Evolutionary conservation across 179 eudicot genomes (phyloP).

Genomic region (Silene vulgaris): DNA sequence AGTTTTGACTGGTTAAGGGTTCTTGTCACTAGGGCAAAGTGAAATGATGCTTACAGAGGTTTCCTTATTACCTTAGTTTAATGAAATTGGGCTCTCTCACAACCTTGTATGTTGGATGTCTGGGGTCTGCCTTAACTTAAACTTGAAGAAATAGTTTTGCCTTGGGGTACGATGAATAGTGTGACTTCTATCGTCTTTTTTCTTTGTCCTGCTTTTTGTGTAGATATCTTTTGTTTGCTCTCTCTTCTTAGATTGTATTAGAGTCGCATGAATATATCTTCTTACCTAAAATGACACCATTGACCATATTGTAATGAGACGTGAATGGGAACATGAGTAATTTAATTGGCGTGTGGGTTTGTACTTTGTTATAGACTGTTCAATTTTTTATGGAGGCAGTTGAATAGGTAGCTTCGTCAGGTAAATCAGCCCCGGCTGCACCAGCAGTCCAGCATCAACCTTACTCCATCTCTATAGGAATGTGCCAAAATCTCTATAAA

Average conservation of each 20-base stretch:
- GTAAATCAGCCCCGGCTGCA: too few species aligned
- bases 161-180: too few species aligned
- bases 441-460: background rate
- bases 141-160: background rate
- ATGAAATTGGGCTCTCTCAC: background rate
- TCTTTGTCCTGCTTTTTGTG: background rate
- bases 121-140: background rate
- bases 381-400: background rate
- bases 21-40: background rate
- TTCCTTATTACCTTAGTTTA: background rate
- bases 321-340: too few species aligned
- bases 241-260: background rate
- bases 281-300: background rate
- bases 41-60: background rate
- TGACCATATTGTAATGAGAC: too few species aligned
- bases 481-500: background rate
- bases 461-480: conserved; percentile 3
- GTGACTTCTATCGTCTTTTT: too few species aligned
- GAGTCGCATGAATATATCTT: background rate
- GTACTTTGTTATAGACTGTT: background rate
- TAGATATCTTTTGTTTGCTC: background rate
- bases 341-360: background rate
- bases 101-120: background rate
- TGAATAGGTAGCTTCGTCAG: background rate
- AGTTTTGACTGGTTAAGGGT: background rate